A percentile compares a stretch with the other conserved stretches of the same genome.
Evolutionary conservation across 2,329 filamentous ascomycete genomes (phyloP).

Genomic region (Pseudopithomyces maydicus): DNA sequence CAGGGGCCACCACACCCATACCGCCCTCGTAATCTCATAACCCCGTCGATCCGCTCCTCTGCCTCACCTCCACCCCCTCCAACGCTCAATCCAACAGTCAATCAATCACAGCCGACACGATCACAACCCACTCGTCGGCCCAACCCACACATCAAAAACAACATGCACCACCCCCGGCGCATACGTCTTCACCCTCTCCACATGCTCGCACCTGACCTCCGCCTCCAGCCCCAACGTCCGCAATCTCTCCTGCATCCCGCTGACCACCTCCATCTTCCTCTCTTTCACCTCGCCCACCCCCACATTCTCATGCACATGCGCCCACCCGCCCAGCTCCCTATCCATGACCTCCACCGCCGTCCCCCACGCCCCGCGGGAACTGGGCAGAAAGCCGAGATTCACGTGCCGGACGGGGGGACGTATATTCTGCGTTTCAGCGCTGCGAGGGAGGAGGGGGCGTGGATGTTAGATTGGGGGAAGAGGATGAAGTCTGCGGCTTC

Average conservation of each 20-base stretch:
- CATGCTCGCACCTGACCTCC: slow-evolving; percentile 54
- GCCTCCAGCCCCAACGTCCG: slow-evolving; percentile 6
- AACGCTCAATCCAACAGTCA: too few species aligned
- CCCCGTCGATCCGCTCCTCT: too few species aligned
- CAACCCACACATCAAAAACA: slow-evolving; percentile 59
- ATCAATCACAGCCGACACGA: too few species aligned
- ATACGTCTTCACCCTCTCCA: slow-evolving; percentile 61
- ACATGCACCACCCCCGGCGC: slow-evolving; percentile 66
- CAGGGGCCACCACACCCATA: too few species aligned
- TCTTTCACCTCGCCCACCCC: slow-evolving; percentile 38
- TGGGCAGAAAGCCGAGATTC: slow-evolving; percentile 63
- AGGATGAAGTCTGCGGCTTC: slow-evolving; percentile 42
- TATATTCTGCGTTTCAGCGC: too few species aligned
- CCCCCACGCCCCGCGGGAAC: slow-evolving; percentile 55
- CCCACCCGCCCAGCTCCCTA: slow-evolving; percentile 55
- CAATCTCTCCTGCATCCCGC: slow-evolving; percentile 42
- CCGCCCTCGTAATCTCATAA: too few species aligned
- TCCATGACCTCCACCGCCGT: slow-evolving; percentile 57
- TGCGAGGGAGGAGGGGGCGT: slow-evolving; percentile 29
- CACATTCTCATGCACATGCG: slow-evolving; percentile 67
- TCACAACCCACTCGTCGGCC: slow-evolving; percentile 5
- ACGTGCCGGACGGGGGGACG: slow-evolving; percentile 58
- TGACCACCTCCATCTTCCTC: slow-evolving; percentile 43
- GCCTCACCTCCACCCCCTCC: too few species aligned
- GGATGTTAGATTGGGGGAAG: slow-evolving; percentile 49